Evolutionary conservation across 2,329 filamentous ascomycete genomes (phyloP).

Genomic region (Colletotrichum gigasporum): DNA sequence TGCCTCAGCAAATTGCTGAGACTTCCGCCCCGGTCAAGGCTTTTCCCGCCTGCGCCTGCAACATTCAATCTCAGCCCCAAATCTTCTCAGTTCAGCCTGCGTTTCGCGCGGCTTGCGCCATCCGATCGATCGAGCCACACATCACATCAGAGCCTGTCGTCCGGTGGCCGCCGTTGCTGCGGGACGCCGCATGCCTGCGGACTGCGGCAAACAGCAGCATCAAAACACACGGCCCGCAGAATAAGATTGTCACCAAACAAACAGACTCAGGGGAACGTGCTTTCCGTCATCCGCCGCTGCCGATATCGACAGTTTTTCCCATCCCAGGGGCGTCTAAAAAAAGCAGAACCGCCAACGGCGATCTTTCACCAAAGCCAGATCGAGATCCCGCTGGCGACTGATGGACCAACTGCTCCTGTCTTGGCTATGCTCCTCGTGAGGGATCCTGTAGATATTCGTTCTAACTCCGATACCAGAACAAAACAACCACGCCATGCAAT

Average conservation of each 20-base stretch:
- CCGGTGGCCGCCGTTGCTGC: slow-evolving; percentile 25
- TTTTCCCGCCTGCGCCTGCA: slow-evolving; percentile 7
- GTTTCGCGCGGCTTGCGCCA: slow-evolving; percentile 5
- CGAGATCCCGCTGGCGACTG: slow-evolving; percentile 7
- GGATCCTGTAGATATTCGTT: neutral
- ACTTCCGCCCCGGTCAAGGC: slow-evolving; percentile 8
- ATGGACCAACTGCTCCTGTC: neutral
- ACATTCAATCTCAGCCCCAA: slow-evolving; percentile 1
- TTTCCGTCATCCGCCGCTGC: slow-evolving; percentile 16
- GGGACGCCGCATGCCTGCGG: slow-evolving; percentile 23
- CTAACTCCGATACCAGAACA: neutral
- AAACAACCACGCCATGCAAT: neutral
- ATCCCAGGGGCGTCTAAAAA: neutral
- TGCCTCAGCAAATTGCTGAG: slow-evolving; percentile 7
- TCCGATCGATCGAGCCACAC: slow-evolving; percentile 14
- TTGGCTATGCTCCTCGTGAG: neutral
- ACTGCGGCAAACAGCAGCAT: slow-evolving; percentile 9
- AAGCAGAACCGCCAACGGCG: neutral
- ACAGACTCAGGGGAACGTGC: slow-evolving; percentile 22
- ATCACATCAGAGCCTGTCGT: slow-evolving; percentile 12
- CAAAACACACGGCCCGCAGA: slow-evolving; percentile 23
- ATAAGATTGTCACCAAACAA: slow-evolving; percentile 29
- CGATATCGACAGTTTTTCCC: neutral
- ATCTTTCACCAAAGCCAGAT: neutral
- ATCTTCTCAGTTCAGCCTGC: neutral